These are phyloP conservation scores for Naegleria gruberi DNA, from an alignment of 208 protist species.

Conservation along the genomic window DNA sequence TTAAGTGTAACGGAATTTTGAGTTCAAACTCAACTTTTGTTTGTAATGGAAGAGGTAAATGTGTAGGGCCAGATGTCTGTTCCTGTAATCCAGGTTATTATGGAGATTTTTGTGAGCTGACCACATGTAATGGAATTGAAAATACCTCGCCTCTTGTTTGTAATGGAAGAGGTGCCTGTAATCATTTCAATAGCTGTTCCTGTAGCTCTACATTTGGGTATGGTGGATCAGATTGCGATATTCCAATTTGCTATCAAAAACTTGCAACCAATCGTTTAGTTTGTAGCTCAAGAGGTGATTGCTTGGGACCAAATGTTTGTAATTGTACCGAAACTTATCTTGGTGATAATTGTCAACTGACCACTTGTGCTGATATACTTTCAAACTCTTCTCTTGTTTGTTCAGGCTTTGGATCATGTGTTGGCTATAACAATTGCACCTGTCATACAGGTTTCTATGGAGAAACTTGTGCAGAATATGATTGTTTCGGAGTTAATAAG, in stretches of 20 bases:
- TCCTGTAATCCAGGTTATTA: background rate
- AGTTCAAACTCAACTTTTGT: no score
- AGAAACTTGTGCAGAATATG: background rate
- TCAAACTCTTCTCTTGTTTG: no score
- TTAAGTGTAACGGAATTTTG: background rate
- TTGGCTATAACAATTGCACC: no score
- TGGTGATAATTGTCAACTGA: background rate
- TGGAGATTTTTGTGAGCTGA: background rate
- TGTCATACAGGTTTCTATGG: background rate
- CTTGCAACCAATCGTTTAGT: background rate
- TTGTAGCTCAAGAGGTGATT: background rate
- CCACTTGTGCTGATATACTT: background rate
- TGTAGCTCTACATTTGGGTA: background rate
- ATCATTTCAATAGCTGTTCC: background rate
- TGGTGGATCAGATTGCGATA: background rate
- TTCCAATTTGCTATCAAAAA: background rate
- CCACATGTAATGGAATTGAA: background rate
- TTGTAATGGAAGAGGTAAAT: no score
- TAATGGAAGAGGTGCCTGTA: background rate
- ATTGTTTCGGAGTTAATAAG: background rate
- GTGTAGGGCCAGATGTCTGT: no score
- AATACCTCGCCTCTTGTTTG: background rate
- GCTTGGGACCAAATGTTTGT: background rate
- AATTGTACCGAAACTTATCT: background rate
- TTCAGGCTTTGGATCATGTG: no score